phyloP scores from a whole-genome alignment of 2,329 filamentous ascomycete species.

The Pseudofabraea citricarpa region DNA sequence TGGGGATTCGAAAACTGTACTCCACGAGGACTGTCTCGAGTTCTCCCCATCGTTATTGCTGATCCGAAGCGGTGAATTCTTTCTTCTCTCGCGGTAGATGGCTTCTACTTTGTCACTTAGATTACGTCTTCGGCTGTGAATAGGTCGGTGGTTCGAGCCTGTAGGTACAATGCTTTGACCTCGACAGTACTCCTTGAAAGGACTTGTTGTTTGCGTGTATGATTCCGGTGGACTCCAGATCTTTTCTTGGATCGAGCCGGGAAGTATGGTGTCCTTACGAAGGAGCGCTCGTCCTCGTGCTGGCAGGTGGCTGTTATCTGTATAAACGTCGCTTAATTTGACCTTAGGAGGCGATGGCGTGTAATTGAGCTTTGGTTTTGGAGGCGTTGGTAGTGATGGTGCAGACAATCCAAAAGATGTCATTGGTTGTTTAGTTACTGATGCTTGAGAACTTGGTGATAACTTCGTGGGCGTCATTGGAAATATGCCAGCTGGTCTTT shows the following conservation, averaged over 20 bases:
- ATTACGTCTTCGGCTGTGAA: conserved; percentile 4
- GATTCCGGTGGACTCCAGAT: not conserved
- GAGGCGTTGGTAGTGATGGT: not conserved
- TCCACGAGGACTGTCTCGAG: conserved; percentile 1
- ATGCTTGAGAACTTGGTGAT: too few relatives aligned
- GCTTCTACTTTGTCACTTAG: conserved; percentile 20
- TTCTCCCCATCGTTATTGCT: conserved; percentile 15
- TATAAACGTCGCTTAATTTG: conserved; percentile 1
- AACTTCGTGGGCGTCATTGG: too few relatives aligned
- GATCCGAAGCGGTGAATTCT: not conserved
- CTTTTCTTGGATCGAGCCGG: too few relatives aligned
- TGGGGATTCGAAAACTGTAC: not conserved
- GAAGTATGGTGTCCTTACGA: not conserved
- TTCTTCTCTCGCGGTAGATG: conserved; percentile 15
- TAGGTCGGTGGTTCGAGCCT: not conserved
- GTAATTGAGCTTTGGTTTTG: too few relatives aligned
- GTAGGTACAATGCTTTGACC: not conserved
- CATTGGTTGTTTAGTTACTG: too few relatives aligned
- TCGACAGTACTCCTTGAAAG: not conserved
- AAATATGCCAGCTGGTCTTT: too few relatives aligned
- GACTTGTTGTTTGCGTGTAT: not conserved
- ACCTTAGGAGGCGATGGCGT: not conserved
- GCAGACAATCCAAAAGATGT: too few relatives aligned
- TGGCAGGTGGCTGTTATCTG: conserved; percentile 1
- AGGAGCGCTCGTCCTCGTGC: not conserved